Conservation (phyloP, 352 stramenopile species). For the Pythium apleroticum region DNA sequence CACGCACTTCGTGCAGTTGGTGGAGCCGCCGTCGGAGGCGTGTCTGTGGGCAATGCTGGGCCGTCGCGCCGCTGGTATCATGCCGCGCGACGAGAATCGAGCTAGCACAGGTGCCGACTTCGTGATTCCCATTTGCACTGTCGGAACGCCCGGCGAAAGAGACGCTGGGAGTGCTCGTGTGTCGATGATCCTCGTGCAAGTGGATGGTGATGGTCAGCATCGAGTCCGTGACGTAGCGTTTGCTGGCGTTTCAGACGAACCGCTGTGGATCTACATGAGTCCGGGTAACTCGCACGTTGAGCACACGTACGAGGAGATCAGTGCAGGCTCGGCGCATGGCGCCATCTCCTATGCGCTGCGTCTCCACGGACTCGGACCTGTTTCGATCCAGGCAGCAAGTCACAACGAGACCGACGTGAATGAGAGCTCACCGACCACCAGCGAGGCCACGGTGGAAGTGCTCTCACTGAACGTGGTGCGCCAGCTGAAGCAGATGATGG, state of each 20-base stretch:
- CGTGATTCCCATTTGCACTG: constrained; percentile 22
- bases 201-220: neutral
- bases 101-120: constrained; percentile 14
- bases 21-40: constrained; percentile 15
- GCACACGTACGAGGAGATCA: no score
- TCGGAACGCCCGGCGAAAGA: no score
- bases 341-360: no score
- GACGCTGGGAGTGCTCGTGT: neutral
- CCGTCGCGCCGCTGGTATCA: constrained; percentile 23
- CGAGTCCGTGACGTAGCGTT: neutral
- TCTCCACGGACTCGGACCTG: no score
- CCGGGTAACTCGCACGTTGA: no score
- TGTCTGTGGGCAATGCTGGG: constrained; percentile 32
- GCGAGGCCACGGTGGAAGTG: no score
- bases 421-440: no score
- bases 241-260: neutral
- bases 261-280: neutral
- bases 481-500: no score
- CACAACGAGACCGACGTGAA: no score
- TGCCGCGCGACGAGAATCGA: constrained; percentile 15
- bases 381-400: no score
- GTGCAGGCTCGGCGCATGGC: no score
- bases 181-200: constrained; percentile 7
- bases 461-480: no score
- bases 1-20: constrained; percentile 31